These are phyloP conservation scores for Fonsecaea monophora DNA, from an alignment of 2,329 filamentous ascomycete genomes.

Conservation along the genomic window DNA sequence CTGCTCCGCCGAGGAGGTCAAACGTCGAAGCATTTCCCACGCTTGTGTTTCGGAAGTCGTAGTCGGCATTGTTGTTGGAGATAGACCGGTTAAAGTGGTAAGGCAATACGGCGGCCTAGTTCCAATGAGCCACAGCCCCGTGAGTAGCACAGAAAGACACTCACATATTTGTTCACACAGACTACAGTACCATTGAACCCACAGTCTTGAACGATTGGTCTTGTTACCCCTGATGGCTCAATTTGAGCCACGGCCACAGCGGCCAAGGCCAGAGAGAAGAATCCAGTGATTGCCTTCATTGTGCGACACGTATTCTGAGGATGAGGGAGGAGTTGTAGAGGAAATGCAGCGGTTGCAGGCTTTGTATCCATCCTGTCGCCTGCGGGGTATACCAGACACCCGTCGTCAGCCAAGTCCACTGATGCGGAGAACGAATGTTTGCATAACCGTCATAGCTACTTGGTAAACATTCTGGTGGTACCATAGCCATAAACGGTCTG, in stretches of 20 bases:
- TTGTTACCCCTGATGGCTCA: slow-evolving; percentile 39
- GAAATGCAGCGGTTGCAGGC: background rate
- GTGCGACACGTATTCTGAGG: background rate
- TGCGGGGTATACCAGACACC: slow-evolving; percentile 20
- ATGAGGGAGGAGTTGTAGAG: slow-evolving; percentile 1
- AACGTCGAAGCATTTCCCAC: slow-evolving; percentile 46
- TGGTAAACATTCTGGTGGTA: background rate
- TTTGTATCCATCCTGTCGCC: slow-evolving; percentile 5
- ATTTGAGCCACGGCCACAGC: slow-evolving; percentile 38
- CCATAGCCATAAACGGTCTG: slow-evolving; percentile 3
- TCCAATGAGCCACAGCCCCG: background rate
- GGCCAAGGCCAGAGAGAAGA: slow-evolving; percentile 25
- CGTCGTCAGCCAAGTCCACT: background rate
- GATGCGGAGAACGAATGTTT: slow-evolving; percentile 9
- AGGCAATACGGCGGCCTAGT: slow-evolving; percentile 42
- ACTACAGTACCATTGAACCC: slow-evolving; percentile 43
- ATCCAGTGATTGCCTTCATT: slow-evolving; percentile 17
- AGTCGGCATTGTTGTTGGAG: slow-evolving; percentile 39
- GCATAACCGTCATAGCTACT: slow-evolving; percentile 17
- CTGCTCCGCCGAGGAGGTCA: slow-evolving; percentile 43
- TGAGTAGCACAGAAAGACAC: slow-evolving; percentile 9
- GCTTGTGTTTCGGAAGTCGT: slow-evolving; percentile 44
- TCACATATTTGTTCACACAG: slow-evolving; percentile 50
- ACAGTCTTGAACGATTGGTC: slow-evolving; percentile 44
- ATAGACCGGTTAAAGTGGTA: slow-evolving; percentile 49